Base-by-base conservation (phyloP, 148 eudicot genomes). In the Spergularia marina region DNA sequence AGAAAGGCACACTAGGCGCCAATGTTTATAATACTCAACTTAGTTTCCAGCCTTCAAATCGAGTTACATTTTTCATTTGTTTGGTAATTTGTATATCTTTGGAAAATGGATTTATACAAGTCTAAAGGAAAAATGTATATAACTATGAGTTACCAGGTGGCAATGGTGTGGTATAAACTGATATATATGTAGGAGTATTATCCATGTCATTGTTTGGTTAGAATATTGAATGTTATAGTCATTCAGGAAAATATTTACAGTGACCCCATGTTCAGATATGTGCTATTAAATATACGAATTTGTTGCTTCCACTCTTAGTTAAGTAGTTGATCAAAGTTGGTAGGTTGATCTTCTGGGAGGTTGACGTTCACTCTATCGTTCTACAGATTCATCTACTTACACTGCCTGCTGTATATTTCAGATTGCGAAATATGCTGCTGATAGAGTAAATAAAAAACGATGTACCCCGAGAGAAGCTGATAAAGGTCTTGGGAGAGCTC, bases 401-500 rank as follows among this genome's bases (percentile, higher is more conserved):
- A 40, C 63, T 57, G 13, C 55, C 54, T 80, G 62, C 51, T 70
- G 44, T 56, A 30, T 74, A 64, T 64, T 25, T 56, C 85, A 91
- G 97, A 79, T 49, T 92, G 79, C 84, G 94, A 76, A 89, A 82
- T 81, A 89, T 87, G 87, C 87, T 94, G 30, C n/a, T n/a, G n/a
- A 67, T 70, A 0, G 96, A 85, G 80, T 75, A 85, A 65, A 63
- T 74, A 1, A 88, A 89, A 74, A 80, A 85, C 14, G 72, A 79
- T 10, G 7, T 82, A 66, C 63, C 77, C 74, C 89, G 96, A 17
- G 93, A 89, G 41, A 86, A 90, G 73, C 85, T 94, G 49, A 82
- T 90, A 5, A 90, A 89, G 81, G 89, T 92, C 70, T 83, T 94
- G 83, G 90, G 85, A 85, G 97, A 94, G 84, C 85, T 89, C 73